A percentile compares a stretch with the other conserved stretches of the same genome.
phyloP scores from a whole-genome alignment of 768 basidiomycete genomes.

The Sarcodon aspratus region DNA sequence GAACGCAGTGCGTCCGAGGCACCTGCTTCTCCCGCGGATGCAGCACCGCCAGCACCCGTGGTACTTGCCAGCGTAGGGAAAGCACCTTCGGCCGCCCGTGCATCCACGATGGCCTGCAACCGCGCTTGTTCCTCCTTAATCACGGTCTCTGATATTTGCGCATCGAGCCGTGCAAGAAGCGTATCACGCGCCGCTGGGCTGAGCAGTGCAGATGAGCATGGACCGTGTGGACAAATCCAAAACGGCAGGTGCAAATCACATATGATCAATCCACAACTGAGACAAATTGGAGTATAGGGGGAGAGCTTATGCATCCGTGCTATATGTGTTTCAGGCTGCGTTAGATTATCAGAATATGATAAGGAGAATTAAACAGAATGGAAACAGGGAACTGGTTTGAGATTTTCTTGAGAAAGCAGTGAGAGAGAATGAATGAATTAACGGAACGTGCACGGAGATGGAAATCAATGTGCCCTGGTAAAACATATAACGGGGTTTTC shows the following conservation, averaged over 20 bases:
- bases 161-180: slow-evolving; percentile 32
- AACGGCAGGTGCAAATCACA: slow-evolving; percentile 46
- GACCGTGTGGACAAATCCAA: slow-evolving; percentile 35
- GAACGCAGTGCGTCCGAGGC: slow-evolving; percentile 7
- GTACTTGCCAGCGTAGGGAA: slow-evolving; percentile 41
- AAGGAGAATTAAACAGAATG: too few relatives aligned
- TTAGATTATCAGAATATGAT: too few relatives aligned
- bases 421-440: too few relatives aligned
- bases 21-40: not conserved
- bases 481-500: too few relatives aligned
- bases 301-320: slow-evolving; percentile 53
- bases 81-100: slow-evolving; percentile 39
- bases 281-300: slow-evolving; percentile 41
- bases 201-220: slow-evolving; percentile 33
- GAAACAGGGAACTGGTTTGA: too few relatives aligned
- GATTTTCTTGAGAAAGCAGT: too few relatives aligned
- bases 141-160: slow-evolving; percentile 29
- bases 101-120: slow-evolving; percentile 34
- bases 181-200: slow-evolving; percentile 17
- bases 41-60: slow-evolving; percentile 1
- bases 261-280: slow-evolving; percentile 48
- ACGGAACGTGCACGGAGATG: too few relatives aligned
- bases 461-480: too few relatives aligned
- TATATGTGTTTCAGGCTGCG: slow-evolving; percentile 19
- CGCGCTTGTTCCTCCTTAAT: slow-evolving; percentile 37